These are phyloP conservation scores for Cucurbitaria berberidis DNA, from an alignment of 2,329 filamentous ascomycete species.

Conservation along the genomic window DNA sequence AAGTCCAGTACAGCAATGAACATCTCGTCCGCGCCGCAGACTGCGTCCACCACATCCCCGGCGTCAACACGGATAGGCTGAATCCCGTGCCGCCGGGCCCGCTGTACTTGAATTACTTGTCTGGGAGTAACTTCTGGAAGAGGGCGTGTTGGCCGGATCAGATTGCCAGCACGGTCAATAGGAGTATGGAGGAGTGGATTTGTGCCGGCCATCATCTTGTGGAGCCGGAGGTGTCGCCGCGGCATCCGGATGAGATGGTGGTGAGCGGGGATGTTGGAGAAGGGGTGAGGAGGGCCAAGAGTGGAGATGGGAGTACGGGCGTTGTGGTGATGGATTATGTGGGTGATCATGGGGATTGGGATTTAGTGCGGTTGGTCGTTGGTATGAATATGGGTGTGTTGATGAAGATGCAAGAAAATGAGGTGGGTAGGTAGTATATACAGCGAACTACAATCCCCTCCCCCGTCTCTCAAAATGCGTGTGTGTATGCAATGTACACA, in stretches of 20 bases:
- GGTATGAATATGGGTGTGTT: slow-evolving; percentile 79
- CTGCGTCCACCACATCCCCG: slow-evolving; percentile 47
- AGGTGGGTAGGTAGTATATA: not conserved
- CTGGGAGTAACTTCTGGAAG: slow-evolving; percentile 93
- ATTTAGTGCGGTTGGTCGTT: slow-evolving; percentile 83
- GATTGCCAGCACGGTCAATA: slow-evolving; percentile 87
- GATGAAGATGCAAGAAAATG: slow-evolving; percentile 5
- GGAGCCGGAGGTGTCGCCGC: slow-evolving; percentile 6
- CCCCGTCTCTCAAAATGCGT: not conserved
- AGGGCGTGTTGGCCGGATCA: slow-evolving; percentile 90
- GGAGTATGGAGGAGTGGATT: slow-evolving; percentile 68
- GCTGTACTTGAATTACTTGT: slow-evolving; percentile 89
- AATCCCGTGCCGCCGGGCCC: slow-evolving; percentile 60
- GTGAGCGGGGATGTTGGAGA: slow-evolving; percentile 22
- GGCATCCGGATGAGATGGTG: slow-evolving; percentile 8
- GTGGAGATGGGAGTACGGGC: slow-evolving; percentile 74
- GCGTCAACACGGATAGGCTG: slow-evolving; percentile 46
- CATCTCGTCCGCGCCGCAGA: slow-evolving; percentile 74
- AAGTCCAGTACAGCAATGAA: slow-evolving; percentile 74
- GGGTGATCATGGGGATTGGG: slow-evolving; percentile 85
- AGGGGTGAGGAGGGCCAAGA: slow-evolving; percentile 54
- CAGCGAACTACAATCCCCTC: not conserved
- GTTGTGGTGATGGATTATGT: slow-evolving; percentile 95
- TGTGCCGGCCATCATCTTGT: slow-evolving; percentile 58
- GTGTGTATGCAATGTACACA: not conserved